These are phyloP conservation scores for Globisporangium nagaii DNA, from an alignment of 352 stramenopile genomes.

Conservation along the genomic window DNA sequence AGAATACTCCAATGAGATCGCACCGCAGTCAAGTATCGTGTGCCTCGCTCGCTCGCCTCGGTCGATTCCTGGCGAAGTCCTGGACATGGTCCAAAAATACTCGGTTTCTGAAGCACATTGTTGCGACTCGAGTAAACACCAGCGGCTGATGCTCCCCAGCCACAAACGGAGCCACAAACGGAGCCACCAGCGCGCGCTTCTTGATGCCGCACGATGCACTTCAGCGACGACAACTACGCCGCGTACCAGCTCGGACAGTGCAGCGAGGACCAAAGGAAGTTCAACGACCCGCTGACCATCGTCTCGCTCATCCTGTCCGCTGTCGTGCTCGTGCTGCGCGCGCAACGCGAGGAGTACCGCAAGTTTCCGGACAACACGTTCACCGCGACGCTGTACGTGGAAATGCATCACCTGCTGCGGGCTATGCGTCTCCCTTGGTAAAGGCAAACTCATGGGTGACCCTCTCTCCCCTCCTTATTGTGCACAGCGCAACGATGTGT, in stretches of 20 bases:
- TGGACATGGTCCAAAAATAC: no score
- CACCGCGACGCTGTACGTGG: conserved; percentile 20
- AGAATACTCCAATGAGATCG: no score
- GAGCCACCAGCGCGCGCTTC: no score
- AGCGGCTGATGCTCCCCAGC: not conserved
- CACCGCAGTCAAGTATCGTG: no score
- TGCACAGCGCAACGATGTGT: conserved; percentile 18
- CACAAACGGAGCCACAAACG: no score
- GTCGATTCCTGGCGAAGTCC: no score
- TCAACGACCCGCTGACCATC: conserved; percentile 23
- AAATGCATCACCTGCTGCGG: not conserved
- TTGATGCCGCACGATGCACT: not conserved
- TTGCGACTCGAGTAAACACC: not conserved
- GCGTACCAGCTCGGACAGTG: conserved; percentile 21
- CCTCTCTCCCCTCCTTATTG: not conserved
- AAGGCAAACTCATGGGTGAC: no score
- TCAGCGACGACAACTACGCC: conserved; percentile 18
- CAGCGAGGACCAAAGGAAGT: conserved; percentile 19
- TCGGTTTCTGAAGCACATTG: not conserved
- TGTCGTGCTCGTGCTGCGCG: conserved; percentile 17
- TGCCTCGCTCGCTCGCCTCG: no score
- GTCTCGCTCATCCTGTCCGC: conserved; percentile 19
- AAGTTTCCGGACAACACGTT: conserved; percentile 32
- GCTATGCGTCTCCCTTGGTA: not conserved
- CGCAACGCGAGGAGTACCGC: conserved; percentile 21